Evolutionary conservation across 192 early-diverging fungal species (phyloP), one percentile per base, ranked within the genome.

Genomic region (Allomyces macrogynus): DNA sequence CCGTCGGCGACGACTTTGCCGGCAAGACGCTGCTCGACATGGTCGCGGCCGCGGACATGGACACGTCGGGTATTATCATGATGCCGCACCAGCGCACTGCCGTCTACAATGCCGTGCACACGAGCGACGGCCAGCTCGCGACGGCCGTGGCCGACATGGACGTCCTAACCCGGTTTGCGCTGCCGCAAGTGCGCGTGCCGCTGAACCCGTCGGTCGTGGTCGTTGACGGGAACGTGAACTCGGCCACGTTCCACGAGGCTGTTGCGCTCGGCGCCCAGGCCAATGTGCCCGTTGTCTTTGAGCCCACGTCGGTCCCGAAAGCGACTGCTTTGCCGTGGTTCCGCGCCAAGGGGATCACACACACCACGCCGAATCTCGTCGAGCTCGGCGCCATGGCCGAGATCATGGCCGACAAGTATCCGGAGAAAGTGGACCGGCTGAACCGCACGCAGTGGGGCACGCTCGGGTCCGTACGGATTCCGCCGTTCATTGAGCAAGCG

Each of bases 111-210:
- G 87, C 90, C 4, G 64, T 99, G 16, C 84, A 92, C 67, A 64
- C 75, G 18, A 60, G 74, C 1, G 68, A 80, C 40, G 95, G 95
- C 10, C 78, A 87, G 20, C 70, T 93, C 24, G 18, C 91, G 0
- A 73, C 79, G 10, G 95, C 90, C 3, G 87, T 96, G 0, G 93
- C 92, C 16, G 95, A 99, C 66, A 99, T 99, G 95, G 75, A 74
- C 32, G 84, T 95, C 22, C 89, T 90, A 70, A 78, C 74, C 12
- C 64, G 72, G 20, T 62, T 91, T 14, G 68, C 42, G 5, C 44
- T 27, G 42, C n/a, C 62, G 49, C 24, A 64, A 43, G 42, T 32
- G 16, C 67, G 69, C 23, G 61, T 71, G 10, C 43, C 63, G 12
- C 43, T 70, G 22, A 61, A 66, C 5, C 81, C 83, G 3, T 70